These are phyloP conservation scores for Trametes pubescens DNA, from an alignment of 1,284 basidiomycete genomes.

Conservation along the genomic window DNA sequence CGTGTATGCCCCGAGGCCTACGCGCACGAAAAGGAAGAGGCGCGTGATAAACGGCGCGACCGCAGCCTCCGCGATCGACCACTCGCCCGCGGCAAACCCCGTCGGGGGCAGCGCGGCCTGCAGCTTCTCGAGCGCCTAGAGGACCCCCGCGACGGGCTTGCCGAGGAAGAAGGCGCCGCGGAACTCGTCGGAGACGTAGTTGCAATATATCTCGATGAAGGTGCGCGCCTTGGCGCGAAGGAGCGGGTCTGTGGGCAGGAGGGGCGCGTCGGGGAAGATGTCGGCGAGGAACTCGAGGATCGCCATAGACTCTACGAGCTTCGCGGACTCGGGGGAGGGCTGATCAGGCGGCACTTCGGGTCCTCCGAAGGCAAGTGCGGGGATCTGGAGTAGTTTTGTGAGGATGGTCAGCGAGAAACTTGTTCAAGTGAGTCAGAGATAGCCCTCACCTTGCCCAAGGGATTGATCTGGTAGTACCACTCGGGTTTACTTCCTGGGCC, in stretches of 20 bases:
- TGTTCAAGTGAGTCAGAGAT: background rate
- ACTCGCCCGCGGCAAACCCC: slow-evolving; percentile 45
- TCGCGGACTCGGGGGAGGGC: slow-evolving; percentile 62
- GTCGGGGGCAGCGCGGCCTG: slow-evolving; percentile 43
- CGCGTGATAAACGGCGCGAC: slow-evolving; percentile 49
- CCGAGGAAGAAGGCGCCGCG: slow-evolving; percentile 46
- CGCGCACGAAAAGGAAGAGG: slow-evolving; percentile 35
- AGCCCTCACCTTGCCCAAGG: slow-evolving; percentile 43
- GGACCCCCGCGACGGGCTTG: slow-evolving; percentile 51
- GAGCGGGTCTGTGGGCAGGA: slow-evolving; percentile 61
- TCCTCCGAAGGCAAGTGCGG: slow-evolving; percentile 63
- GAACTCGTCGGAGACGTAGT: slow-evolving; percentile 55
- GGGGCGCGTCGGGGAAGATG: slow-evolving; percentile 50
- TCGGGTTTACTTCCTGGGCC: slow-evolving; percentile 45
- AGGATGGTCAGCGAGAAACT: background rate
- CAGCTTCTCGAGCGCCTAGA: slow-evolving; percentile 43
- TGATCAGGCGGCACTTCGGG: slow-evolving; percentile 55
- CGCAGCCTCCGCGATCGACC: slow-evolving; percentile 62
- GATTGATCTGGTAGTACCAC: slow-evolving; percentile 46
- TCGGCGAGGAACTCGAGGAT: slow-evolving; percentile 69
- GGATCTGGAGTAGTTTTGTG: slow-evolving; percentile 46
- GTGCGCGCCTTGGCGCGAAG: slow-evolving; percentile 62
- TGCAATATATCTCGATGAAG: slow-evolving; percentile 61
- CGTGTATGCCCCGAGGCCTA: slow-evolving; percentile 43
- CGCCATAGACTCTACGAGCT: slow-evolving; percentile 66